Percentiles rank a stretch among this genome's conserved stretches.
phyloP scores from a whole-genome alignment of 139 green algal species.

The Chlamydomonas schloesseri region DNA sequence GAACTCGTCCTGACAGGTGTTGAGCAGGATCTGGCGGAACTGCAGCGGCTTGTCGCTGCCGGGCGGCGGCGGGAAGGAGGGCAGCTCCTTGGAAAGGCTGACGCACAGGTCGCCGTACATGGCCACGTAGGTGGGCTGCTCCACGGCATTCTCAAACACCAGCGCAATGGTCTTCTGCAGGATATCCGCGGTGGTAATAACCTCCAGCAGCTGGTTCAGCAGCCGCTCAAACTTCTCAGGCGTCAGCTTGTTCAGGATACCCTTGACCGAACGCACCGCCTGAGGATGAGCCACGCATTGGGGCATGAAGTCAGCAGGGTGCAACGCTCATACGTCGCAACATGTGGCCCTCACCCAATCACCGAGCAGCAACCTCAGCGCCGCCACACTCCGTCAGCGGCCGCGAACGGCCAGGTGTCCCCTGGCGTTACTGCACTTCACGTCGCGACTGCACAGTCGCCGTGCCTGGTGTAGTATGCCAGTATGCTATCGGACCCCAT shows the following conservation, averaged over 20 bases:
- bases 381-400: no score
- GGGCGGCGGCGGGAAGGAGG: conserved; percentile 74
- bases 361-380: no score
- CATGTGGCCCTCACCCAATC: no score
- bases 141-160: conserved; percentile 98
- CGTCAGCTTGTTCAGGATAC: conserved; percentile 99
- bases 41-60: conserved; percentile 80
- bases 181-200: conserved; percentile 77
- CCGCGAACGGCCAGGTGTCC: no score
- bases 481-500: no score
- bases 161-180: conserved; percentile 86
- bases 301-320: neutral
- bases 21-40: conserved; percentile 96
- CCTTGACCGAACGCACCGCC: conserved; percentile 93
- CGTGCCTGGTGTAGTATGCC: no score
- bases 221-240: conserved; percentile 99
- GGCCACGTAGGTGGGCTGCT: conserved; percentile 96
- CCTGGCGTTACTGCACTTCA: no score
- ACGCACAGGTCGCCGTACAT: conserved; percentile 81
- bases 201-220: conserved; percentile 83
- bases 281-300: conserved; percentile 57
- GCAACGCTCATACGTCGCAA: no score
- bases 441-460: no score
- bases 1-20: conserved; percentile 99
- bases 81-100: conserved; percentile 71